phyloP scores from a whole-genome alignment of 768 basidiomycete genomes.

The Crucibulum laeve region DNA sequence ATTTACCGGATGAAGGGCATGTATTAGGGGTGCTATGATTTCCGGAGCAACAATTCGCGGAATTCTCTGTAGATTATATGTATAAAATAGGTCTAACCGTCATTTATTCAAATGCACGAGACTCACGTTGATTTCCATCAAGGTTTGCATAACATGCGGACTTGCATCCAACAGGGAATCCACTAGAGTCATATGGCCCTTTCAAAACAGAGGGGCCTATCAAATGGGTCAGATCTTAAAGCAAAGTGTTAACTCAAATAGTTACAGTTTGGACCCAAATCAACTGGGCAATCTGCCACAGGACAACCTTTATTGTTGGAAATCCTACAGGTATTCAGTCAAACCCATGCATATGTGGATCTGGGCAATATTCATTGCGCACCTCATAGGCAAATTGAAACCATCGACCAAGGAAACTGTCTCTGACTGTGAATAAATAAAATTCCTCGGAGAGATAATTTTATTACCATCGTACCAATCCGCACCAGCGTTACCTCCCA shows the following conservation, averaged over 20 bases:
- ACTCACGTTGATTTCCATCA: constrained; percentile 35
- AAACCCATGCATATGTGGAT: not conserved
- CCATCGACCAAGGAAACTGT: constrained; percentile 65
- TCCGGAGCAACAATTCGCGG: constrained; percentile 64
- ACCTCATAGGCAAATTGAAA: constrained; percentile 53
- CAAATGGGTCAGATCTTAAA: not conserved
- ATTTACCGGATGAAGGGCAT: constrained; percentile 43
- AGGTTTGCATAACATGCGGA: constrained; percentile 48
- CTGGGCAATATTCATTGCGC: not conserved
- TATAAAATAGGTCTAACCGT: not conserved
- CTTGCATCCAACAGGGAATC: constrained; percentile 57
- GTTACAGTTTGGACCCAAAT: constrained; percentile 55
- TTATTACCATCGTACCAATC: constrained; percentile 59
- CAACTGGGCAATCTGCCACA: constrained; percentile 53
- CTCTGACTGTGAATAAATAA: not conserved
- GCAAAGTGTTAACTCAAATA: not conserved
- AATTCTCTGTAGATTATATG: constrained; percentile 36
- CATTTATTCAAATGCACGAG: too few relatives aligned
- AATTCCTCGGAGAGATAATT: not conserved
- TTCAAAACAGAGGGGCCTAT: constrained; percentile 45
- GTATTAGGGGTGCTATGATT: constrained; percentile 44
- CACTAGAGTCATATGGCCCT: constrained; percentile 48
- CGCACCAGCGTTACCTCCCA: constrained; percentile 28
- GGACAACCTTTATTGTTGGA: constrained; percentile 51
- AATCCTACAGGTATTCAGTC: constrained; percentile 24